These are phyloP conservation scores for Cercospora beticola DNA, from an alignment of 2,329 filamentous ascomycete species.

Conservation along the genomic window DNA sequence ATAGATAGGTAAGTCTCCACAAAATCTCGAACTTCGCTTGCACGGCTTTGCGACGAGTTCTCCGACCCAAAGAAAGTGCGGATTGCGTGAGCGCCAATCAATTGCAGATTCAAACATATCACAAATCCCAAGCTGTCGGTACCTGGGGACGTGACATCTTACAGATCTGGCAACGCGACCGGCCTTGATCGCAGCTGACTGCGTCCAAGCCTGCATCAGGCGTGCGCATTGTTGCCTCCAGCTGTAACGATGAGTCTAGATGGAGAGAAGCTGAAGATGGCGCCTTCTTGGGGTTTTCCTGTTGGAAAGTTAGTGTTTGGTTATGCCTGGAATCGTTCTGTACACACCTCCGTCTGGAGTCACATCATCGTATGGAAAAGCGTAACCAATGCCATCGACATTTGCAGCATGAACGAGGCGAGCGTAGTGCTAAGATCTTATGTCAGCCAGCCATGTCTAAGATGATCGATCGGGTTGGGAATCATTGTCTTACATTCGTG, in stretches of 20 bases:
- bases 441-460: conserved; percentile 16
- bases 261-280: conserved; percentile 34
- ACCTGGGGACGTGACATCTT: not conserved
- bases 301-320: conserved; percentile 7
- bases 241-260: conserved; percentile 32
- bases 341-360: conserved; percentile 53
- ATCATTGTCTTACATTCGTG: conserved; percentile 33
- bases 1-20: conserved; percentile 1
- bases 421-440: conserved; percentile 34
- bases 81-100: not conserved
- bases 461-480: not conserved
- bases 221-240: conserved; percentile 34
- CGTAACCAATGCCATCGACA: conserved; percentile 61
- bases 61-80: not conserved
- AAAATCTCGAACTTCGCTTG: not conserved
- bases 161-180: not conserved
- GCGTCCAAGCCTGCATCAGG: not conserved
- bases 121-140: conserved; percentile 3
- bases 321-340: conserved; percentile 17
- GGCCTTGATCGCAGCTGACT: not conserved
- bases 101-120: conserved; percentile 9
- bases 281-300: conserved; percentile 35
- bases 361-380: conserved; percentile 69
- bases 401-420: conserved; percentile 45
- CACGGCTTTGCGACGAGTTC: conserved; percentile 1